Percentiles rank a stretch among this genome's conserved stretches.
Conservation (phyloP, 352 stramenopile genomes). For the Phytopythium montanum region DNA sequence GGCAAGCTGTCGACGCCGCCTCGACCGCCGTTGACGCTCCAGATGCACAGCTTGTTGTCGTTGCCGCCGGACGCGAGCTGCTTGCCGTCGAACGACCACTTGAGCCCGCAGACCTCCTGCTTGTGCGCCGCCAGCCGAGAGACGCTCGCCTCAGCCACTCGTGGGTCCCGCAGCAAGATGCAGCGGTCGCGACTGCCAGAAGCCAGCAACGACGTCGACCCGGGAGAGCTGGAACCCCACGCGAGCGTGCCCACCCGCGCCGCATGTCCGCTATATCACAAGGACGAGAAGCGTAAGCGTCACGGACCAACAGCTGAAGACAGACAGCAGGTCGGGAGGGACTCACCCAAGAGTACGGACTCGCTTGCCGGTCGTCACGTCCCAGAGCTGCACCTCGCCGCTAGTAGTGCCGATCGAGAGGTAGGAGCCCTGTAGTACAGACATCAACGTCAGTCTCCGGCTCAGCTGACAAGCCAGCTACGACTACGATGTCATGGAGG, state of each 20-base stretch:
- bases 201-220: conserved; percentile 59
- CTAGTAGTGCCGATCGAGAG: conserved; percentile 92
- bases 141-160: conserved; percentile 53
- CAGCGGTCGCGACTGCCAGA: conserved; percentile 93
- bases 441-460: not conserved
- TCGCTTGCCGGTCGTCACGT: conserved; percentile 84
- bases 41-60: conserved; percentile 98
- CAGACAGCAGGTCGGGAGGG: not conserved
- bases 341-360: conserved; percentile 88
- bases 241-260: conserved; percentile 92
- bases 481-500: conserved; percentile 1
- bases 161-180: conserved; percentile 93
- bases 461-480: conserved; percentile 5
- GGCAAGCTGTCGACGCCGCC: conserved; percentile 1
- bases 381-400: conserved; percentile 96
- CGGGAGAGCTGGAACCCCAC: conserved; percentile 75
- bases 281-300: conserved; percentile 2
- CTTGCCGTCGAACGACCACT: conserved; percentile 94
- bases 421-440: conserved; percentile 65
- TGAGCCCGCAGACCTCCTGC: conserved; percentile 94
- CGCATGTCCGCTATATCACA: conserved; percentile 75
- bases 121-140: conserved; percentile 66
- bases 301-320: not conserved
- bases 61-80: conserved; percentile 94
- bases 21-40: conserved; percentile 71